A percentile compares a stretch with the other conserved stretches of the same genome.
Evolutionary conservation across 163 green algal genomes (phyloP).

Genomic region (Smithsoniella earleae): DNA sequence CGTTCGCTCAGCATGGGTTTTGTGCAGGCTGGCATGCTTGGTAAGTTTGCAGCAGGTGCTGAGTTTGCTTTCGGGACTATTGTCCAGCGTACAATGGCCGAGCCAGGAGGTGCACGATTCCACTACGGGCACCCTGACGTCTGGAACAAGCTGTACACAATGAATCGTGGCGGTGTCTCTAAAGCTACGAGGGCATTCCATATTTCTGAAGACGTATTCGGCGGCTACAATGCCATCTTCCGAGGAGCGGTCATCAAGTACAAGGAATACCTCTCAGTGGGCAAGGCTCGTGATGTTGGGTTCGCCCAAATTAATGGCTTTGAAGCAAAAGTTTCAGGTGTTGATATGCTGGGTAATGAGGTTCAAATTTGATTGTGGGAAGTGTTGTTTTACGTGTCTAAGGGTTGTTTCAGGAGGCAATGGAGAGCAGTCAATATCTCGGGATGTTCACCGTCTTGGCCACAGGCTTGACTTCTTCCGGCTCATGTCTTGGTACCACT

Average conservation of each 20-base stretch:
- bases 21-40: conserved; percentile 39
- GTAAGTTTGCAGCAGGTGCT: conserved; percentile 57
- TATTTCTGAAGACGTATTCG: conserved; percentile 78
- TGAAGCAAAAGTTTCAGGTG: conserved; percentile 51
- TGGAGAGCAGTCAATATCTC: conserved; percentile 71
- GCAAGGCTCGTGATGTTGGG: conserved; percentile 86
- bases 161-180: conserved; percentile 67
- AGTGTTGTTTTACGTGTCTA: too few species aligned
- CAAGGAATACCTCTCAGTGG: conserved; percentile 79
- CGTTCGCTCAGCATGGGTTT: too few species aligned
- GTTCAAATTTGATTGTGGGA: too few species aligned
- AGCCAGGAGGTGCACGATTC: conserved; percentile 37
- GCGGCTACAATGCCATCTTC: conserved; percentile 74
- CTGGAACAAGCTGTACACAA: conserved; percentile 70
- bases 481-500: conserved; percentile 72
- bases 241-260: conserved; percentile 68
- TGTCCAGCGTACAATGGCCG: conserved; percentile 38
- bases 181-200: conserved; percentile 58
- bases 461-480: conserved; percentile 73
- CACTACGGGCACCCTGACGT: conserved; percentile 45
- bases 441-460: conserved; percentile 65
- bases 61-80: conserved; percentile 75
- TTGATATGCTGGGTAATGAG: too few species aligned
- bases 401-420: conserved; percentile 73
- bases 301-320: conserved; percentile 87